A percentile compares a stretch with the other conserved stretches of the same genome.
phyloP scores from a whole-genome alignment of 2,329 filamentous ascomycete species.

The Phialophora chinensis region DNA sequence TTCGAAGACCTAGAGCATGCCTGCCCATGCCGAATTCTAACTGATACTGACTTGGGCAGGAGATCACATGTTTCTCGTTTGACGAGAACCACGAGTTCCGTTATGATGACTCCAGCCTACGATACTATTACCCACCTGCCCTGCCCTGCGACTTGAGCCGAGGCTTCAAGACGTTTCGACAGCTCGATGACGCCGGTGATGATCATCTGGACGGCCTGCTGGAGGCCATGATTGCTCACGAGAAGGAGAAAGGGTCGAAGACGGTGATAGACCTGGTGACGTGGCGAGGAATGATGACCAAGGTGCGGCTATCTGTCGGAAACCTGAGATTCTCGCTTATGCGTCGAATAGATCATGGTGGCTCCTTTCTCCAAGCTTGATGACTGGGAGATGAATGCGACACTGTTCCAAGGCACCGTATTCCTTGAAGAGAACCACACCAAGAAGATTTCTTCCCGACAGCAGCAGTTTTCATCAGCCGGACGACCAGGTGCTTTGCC shows the following conservation, averaged over 20 bases:
- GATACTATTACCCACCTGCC: conserved; percentile 83
- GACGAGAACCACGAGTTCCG: conserved; percentile 80
- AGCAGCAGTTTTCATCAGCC: conserved; percentile 60
- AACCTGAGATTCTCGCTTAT: conserved; percentile 24
- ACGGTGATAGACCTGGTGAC: conserved; percentile 82
- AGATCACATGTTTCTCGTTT: conserved; percentile 93
- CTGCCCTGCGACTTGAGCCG: conserved; percentile 75
- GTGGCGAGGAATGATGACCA: conserved; percentile 99
- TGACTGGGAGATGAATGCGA: conserved; percentile 86
- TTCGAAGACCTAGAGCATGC: conserved; percentile 74
- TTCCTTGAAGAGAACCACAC: conserved; percentile 87
- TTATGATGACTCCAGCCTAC: conserved; percentile 77
- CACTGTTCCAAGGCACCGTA: conserved; percentile 74
- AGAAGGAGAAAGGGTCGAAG: conserved; percentile 69
- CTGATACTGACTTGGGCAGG: conserved; percentile 57
- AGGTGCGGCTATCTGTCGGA: conserved; percentile 60
- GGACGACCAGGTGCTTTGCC: conserved; percentile 62
- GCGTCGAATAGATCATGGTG: conserved; percentile 73
- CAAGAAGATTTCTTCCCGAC: conserved; percentile 69
- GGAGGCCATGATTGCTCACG: conserved; percentile 73
- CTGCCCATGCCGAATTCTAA: conserved; percentile 2
- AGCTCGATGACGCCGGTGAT: conserved; percentile 80
- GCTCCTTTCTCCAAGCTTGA: conserved; percentile 81
- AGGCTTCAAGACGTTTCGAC: conserved; percentile 82
- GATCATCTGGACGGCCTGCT: conserved; percentile 87